Evolutionary conservation across 495 filamentous ascomycete genomes (phyloP).

Genomic region (Xylaria flabelliformis): DNA sequence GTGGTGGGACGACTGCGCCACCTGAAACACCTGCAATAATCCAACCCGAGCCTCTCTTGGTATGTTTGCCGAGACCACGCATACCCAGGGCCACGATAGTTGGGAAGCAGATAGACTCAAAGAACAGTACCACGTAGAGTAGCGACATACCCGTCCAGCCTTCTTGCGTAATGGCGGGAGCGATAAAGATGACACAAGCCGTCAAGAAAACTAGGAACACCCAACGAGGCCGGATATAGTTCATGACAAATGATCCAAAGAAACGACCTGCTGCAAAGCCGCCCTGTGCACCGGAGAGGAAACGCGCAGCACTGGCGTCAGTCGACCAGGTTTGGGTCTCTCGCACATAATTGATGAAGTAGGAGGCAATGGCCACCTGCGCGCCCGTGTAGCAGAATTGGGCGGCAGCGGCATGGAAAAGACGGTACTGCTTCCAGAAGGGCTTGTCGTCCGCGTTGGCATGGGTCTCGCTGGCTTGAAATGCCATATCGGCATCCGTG

Average conservation of each 20-base stretch:
- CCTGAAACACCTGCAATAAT: constrained; percentile 69
- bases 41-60: constrained; percentile 68
- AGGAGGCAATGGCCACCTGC: constrained; percentile 66
- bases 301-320: constrained; percentile 35
- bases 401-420: constrained; percentile 69
- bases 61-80: constrained; percentile 71
- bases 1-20: constrained; percentile 68
- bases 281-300: constrained; percentile 70
- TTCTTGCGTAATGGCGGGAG: constrained; percentile 58
- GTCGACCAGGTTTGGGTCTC: constrained; percentile 38
- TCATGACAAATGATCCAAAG: constrained; percentile 59
- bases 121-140: constrained; percentile 70
- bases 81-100: constrained; percentile 73
- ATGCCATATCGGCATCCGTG: constrained; percentile 75
- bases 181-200: constrained; percentile 63
- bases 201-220: constrained; percentile 59
- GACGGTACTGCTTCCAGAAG: constrained; percentile 66
- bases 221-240: constrained; percentile 56
- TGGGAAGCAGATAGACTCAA: constrained; percentile 72
- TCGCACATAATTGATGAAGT: constrained; percentile 54
- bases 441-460: constrained; percentile 56
- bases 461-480: constrained; percentile 51
- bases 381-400: constrained; percentile 78
- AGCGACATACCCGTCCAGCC: constrained; percentile 62
- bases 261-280: constrained; percentile 72